Conservation (phyloP, 305 asterid species). For the Solanum aculeatissimum region DNA sequence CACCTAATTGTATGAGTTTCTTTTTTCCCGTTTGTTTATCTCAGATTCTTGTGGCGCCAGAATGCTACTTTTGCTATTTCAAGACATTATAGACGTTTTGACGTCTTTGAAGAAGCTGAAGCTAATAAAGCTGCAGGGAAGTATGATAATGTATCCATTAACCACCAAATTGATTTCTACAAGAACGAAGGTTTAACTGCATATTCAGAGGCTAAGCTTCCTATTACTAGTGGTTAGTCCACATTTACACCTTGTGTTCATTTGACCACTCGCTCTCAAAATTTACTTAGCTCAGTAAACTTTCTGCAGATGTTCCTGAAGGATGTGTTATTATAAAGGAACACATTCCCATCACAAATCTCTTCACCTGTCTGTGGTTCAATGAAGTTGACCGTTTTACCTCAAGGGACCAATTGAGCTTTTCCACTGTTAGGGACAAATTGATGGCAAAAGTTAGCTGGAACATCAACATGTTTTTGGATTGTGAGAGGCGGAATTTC, state of each 20-base stretch:
- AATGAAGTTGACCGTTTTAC: constrained; percentile 97
- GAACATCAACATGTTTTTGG: constrained; percentile 81
- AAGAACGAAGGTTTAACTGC: constrained; percentile 81
- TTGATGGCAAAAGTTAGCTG: constrained; percentile 55
- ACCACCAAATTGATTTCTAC: constrained; percentile 73
- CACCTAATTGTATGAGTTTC: neutral
- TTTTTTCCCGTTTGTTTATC: neutral
- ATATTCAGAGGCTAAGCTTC: constrained; percentile 79
- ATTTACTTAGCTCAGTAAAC: neutral
- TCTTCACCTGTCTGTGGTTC: constrained; percentile 95
- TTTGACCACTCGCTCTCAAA: neutral
- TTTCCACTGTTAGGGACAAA: constrained; percentile 90
- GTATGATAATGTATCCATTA: constrained; percentile 68
- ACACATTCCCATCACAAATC: constrained; percentile 82
- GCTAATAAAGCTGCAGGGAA: constrained; percentile 94
- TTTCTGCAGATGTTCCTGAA: constrained; percentile 94
- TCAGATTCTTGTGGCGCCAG: constrained; percentile 93
- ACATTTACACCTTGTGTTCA: neutral
- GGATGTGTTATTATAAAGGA: constrained; percentile 91
- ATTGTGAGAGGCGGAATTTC: constrained; percentile 89
- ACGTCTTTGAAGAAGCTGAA: constrained; percentile 93
- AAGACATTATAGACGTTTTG: constrained; percentile 79
- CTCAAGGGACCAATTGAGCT: constrained; percentile 93
- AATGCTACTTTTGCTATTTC: constrained; percentile 93
- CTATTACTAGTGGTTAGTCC: constrained; percentile 79